Evolutionary conservation across 2,329 filamentous ascomycete species (phyloP).

Genomic region (Verticillium isaacii): DNA sequence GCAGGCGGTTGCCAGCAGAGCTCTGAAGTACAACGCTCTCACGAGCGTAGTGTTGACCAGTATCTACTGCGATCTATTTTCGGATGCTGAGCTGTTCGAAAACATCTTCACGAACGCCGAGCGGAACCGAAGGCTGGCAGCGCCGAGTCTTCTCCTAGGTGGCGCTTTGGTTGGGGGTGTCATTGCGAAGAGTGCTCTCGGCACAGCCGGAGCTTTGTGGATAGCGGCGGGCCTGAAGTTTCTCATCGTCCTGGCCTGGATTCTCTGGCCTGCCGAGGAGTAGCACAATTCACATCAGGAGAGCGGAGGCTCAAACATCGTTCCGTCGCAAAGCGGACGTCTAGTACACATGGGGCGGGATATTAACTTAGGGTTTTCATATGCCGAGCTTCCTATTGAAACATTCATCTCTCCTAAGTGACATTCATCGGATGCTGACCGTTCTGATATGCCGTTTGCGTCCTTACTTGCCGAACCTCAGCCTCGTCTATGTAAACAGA

Average conservation of each 20-base stretch:
- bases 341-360: no score
- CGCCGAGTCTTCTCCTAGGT: slow-evolving; percentile 41
- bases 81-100: slow-evolving; percentile 49
- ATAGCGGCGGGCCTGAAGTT: slow-evolving; percentile 54
- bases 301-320: no score
- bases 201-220: slow-evolving; percentile 53
- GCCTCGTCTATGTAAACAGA: background rate
- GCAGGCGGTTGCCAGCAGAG: slow-evolving; percentile 68
- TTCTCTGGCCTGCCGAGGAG: slow-evolving; percentile 50
- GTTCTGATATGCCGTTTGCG: background rate
- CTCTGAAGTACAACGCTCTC: slow-evolving; percentile 63
- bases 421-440: background rate
- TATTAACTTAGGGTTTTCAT: background rate
- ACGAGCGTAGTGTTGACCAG: slow-evolving; percentile 78
- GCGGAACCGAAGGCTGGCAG: slow-evolving; percentile 44
- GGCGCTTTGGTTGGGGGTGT: slow-evolving; percentile 47
- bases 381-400: background rate
- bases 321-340: no score
- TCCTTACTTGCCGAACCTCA: background rate
- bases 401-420: background rate
- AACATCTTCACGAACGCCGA: slow-evolving; percentile 35
- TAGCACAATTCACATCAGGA: background rate
- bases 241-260: slow-evolving; percentile 52
- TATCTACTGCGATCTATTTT: slow-evolving; percentile 77
- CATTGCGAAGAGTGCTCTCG: slow-evolving; percentile 40